These are phyloP conservation scores for Sporodiniella umbellata DNA, from an alignment of 371 early-diverging fungal species.

Conservation along the genomic window DNA sequence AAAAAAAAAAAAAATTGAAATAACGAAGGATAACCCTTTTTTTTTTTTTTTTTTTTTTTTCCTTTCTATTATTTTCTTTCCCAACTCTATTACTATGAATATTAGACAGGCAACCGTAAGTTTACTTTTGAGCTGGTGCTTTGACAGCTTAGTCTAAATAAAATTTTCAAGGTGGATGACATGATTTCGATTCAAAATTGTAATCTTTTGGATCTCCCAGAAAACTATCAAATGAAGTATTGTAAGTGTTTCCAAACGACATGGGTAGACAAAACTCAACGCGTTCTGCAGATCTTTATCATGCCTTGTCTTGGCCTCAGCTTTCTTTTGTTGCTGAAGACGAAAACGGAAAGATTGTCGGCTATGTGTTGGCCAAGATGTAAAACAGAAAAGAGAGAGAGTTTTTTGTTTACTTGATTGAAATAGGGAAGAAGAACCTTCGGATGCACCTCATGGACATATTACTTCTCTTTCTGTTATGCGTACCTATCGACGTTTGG, in stretches of 20 bases:
- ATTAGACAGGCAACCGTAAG: slow-evolving; percentile 67
- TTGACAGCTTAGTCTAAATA: too few species aligned
- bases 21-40: too few species aligned
- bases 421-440: slow-evolving; percentile 81
- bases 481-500: slow-evolving; percentile 92
- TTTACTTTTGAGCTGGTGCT: background rate
- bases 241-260: slow-evolving; percentile 44
- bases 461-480: slow-evolving; percentile 96
- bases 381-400: slow-evolving; percentile 26
- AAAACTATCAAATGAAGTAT: slow-evolving; percentile 99
- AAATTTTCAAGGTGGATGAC: slow-evolving; percentile 61
- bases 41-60: background rate
- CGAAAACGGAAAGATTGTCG: slow-evolving; percentile 87
- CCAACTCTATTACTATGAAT: slow-evolving; percentile 39
- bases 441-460: slow-evolving; percentile 85
- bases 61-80: slow-evolving; percentile 3
- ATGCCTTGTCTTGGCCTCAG: slow-evolving; percentile 94
- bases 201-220: slow-evolving; percentile 95
- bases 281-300: slow-evolving; percentile 77
- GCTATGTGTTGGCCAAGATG: slow-evolving; percentile 97
- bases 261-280: background rate
- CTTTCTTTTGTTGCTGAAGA: slow-evolving; percentile 95
- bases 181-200: slow-evolving; percentile 90
- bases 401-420: slow-evolving; percentile 1
- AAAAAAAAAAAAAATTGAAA: too few species aligned